Base-by-base conservation (phyloP, 2,329 filamentous ascomycete species). In the Pseudogymnoascus sp. region DNA sequence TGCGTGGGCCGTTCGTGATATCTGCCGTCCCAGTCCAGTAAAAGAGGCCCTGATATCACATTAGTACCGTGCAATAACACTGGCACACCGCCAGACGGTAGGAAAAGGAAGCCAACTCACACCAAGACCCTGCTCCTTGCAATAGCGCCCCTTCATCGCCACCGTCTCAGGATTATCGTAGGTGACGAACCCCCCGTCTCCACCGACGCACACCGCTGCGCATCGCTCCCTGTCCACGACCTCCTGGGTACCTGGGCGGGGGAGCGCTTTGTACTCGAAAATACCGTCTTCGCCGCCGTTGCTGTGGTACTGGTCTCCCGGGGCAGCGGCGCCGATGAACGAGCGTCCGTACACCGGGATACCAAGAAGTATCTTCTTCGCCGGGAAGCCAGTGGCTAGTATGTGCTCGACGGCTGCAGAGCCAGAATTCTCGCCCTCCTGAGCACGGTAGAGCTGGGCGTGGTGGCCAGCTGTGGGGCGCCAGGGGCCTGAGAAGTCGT, bases 21-120 rank as follows among this genome's bases (percentile, higher is more conserved):
- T 94, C 90, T 2, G 83, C 85, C 12, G 87, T 87, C n/a, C 86
- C 88, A 60, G 87, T 86, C 87, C 88, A 92, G 74, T 92, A 94
- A 72, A 92, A 93, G 7, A 94, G 74, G 0, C 90, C 90, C 83
- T 85, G 67, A n/a, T 4, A 12, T 29, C 63, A 52, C 42, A 64
- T 60, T 29, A 64, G 42, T 15, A 64, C n/a, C 15, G 27, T 59
- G 29, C 45, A 60, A 63, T 25, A 61, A 13, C 64, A 48, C n/a
- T 36, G 48, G 55, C 45, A 59, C 31, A 27, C 29, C 15, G 18
- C 27, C 45, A 25, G n/a, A 37, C 8, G 8, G 7, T 36, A 33
- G n/a, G 27, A 55, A 31, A 9, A 8, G 8, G 27, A 58, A 21
- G 25, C 18, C n/a, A 18, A 66, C 70, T 64, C 64, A 85, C 82